Evolutionary conservation across 306 rosid genomes (phyloP), one percentile per base, ranked within the genome.

Genomic region (Quillaja saponaria): DNA sequence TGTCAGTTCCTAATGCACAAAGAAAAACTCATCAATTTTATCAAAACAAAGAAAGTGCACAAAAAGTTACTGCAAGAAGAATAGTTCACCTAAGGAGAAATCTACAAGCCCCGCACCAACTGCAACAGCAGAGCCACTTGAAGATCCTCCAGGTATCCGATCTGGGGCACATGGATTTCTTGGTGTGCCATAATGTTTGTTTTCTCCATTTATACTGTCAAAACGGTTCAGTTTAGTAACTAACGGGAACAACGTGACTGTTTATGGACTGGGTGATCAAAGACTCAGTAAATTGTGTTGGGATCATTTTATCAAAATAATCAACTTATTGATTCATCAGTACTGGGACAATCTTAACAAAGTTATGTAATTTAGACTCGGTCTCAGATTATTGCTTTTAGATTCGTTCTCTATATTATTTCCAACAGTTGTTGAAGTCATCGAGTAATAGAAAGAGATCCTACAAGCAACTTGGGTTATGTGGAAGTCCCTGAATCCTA

Each of bases 91-190:
- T 54, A 92, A 7, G 42, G 96, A 76, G 80, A 92, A 92, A 81
- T 92, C 96, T 10, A 80, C 99, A 80, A 89, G 87, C 70, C 40
- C 66, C 51, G 90, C 96, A 49, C 78, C 90, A n/a, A 92, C 99
- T 9, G 81, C 94, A 66, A 82, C 82, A 60, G 85, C 87, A 44
- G 87, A 79, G 38, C 87, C 84, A 38, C 82, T 72, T 61, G 87
- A 82, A 41, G 87, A 79, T 53, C 87, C 87, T 46, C 82, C 87
- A 33, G 87, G 87, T 37, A 82, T 69, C 71, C 80, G 76, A 69
- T 79, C 82, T 8, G 76, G 64, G 17, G 71, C 80, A 35, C 50
- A 19, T 34, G 82, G 87, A 48, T 82, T 82, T 52, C 17, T 51
- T 25, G 87, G 87, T 20, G 87, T 82, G 20, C 84, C 87, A 69